phyloP scores from a whole-genome alignment of 768 basidiomycete species.

The Wakefieldia striispora region DNA sequence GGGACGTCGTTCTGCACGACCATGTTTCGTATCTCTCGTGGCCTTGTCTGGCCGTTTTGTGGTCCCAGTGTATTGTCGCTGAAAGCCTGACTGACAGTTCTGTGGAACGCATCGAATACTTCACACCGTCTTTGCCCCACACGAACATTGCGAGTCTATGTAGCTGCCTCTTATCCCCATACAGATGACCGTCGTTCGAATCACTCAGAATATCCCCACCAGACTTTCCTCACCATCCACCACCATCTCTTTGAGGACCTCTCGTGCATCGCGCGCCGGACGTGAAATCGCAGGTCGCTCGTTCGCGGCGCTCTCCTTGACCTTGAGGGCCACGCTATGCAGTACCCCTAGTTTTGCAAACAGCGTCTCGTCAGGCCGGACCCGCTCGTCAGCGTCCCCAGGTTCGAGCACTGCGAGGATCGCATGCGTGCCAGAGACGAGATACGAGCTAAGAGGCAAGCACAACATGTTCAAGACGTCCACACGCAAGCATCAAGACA shows the following conservation, averaged over 20 bases:
- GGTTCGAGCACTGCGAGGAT: conserved; percentile 56
- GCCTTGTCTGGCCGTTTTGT: no score
- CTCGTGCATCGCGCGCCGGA: conserved; percentile 81
- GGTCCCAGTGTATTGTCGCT: no score
- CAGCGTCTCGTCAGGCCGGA: conserved; percentile 35
- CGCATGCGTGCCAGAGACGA: conserved; percentile 64
- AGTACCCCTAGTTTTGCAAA: conserved; percentile 67
- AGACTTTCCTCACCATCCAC: conserved; percentile 24
- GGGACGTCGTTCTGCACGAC: no score
- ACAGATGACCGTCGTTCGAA: no score
- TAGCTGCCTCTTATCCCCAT: no score
- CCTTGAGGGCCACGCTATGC: conserved; percentile 67
- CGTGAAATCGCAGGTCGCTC: conserved; percentile 73
- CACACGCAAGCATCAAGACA: no score
- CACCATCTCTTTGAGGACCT: conserved; percentile 48
- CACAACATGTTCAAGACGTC: background rate
- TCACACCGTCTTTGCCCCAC: no score
- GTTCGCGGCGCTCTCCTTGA: conserved; percentile 62
- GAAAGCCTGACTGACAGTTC: no score
- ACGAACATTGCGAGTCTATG: no score
- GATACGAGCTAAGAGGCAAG: conserved; percentile 47
- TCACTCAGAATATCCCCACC: conserved; percentile 28
- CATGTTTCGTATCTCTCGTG: no score
- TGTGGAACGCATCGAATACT: no score
- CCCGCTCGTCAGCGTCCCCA: conserved; percentile 36